Conservation (phyloP, 371 early-diverging fungal species). For the Zopfochytrium polystomum region DNA sequence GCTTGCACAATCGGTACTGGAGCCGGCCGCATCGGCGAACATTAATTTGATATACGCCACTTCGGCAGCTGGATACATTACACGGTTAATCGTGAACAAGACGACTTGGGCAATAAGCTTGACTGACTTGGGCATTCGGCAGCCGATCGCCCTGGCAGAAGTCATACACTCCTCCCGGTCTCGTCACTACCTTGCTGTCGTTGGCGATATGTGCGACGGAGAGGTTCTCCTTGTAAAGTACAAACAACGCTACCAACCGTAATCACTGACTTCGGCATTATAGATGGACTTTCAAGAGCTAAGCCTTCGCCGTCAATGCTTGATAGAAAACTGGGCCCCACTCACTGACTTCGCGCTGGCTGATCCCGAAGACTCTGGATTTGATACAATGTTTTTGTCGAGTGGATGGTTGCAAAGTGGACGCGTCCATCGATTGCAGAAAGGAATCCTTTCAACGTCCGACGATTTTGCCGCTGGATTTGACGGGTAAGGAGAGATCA, state of each 20-base stretch:
- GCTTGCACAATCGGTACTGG: too few species aligned
- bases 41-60: too few species aligned
- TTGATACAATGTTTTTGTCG: slow-evolving; percentile 21
- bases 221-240: slow-evolving; percentile 10
- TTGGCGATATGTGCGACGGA: slow-evolving; percentile 38
- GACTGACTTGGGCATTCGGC: too few species aligned
- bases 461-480: slow-evolving; percentile 1
- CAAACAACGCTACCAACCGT: not conserved
- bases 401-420: slow-evolving; percentile 17
- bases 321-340: slow-evolving; percentile 24
- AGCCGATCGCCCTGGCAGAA: too few species aligned
- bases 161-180: too few species aligned
- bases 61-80: too few species aligned
- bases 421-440: slow-evolving; percentile 15
- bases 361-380: slow-evolving; percentile 9
- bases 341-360: slow-evolving; percentile 26
- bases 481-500: slow-evolving; percentile 5
- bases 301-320: not conserved
- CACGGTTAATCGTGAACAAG: too few species aligned
- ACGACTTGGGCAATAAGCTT: too few species aligned
- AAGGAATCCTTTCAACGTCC: slow-evolving; percentile 19
- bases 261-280: not conserved
- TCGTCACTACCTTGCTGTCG: too few species aligned
- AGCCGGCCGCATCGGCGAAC: too few species aligned
- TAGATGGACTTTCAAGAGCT: not conserved